Conservation (phyloP, 2,329 filamentous ascomycete genomes). For the Stemphylium lycopersici region DNA sequence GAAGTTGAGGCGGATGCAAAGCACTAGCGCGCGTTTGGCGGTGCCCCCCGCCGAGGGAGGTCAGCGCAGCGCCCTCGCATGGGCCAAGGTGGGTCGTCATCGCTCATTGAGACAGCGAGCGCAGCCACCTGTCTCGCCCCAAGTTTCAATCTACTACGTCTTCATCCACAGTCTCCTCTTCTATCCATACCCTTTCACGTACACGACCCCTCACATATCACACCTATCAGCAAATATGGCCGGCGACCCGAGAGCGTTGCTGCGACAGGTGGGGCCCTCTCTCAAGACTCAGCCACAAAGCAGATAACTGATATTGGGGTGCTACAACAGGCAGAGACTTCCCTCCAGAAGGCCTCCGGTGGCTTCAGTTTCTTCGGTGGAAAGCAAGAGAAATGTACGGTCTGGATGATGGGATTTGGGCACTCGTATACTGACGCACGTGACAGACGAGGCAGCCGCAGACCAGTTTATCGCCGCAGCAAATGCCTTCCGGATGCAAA, state of each 20-base stretch:
- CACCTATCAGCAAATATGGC: constrained; percentile 39
- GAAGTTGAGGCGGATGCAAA: constrained; percentile 15
- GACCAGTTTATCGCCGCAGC: constrained; percentile 87
- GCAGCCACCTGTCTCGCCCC: constrained; percentile 44
- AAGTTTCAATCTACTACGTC: constrained; percentile 18
- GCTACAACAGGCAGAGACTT: constrained; percentile 78
- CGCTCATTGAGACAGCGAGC: constrained; percentile 36
- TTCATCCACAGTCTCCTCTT: constrained; percentile 13
- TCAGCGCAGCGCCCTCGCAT: constrained; percentile 30
- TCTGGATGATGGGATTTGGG: neutral
- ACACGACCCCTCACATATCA: neutral
- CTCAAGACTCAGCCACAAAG: constrained; percentile 38
- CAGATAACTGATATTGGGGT: constrained; percentile 36
- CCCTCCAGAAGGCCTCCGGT: constrained; percentile 71
- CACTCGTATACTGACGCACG: constrained; percentile 24
- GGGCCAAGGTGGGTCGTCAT: constrained; percentile 39
- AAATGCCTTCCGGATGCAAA: constrained; percentile 89
- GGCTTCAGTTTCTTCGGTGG: constrained; percentile 93
- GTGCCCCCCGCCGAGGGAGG: constrained; percentile 23
- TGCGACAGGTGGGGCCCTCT: constrained; percentile 46
- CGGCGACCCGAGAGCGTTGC: constrained; percentile 45
- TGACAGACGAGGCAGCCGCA: constrained; percentile 74
- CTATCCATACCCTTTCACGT: neutral
- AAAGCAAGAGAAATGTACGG: constrained; percentile 74
- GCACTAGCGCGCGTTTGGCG: constrained; percentile 23